Conservation (phyloP, 2,329 filamentous ascomycete species). For the Dactylellina cionopaga region DNA sequence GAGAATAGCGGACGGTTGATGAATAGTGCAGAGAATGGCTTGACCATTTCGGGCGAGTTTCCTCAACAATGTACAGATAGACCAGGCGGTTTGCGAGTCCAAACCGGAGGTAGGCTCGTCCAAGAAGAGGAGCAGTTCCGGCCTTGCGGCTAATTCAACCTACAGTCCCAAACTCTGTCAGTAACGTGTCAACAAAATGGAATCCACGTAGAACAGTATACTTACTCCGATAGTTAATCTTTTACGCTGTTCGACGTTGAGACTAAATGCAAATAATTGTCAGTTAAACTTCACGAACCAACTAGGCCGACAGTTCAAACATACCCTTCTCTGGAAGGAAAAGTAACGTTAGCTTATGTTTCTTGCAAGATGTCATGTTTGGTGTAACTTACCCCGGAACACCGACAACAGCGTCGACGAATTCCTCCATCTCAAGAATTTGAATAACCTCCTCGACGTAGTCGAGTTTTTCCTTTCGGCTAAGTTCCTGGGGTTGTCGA, state of each 20-base stretch:
- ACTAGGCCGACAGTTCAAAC: not conserved
- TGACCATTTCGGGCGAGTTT: constrained; percentile 83
- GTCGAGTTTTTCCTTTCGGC: constrained; percentile 70
- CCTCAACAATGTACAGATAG: constrained; percentile 80
- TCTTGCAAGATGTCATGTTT: not conserved
- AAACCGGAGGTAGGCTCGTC: constrained; percentile 82
- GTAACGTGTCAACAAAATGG: not conserved
- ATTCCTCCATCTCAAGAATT: constrained; percentile 73
- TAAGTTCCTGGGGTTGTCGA: constrained; percentile 69
- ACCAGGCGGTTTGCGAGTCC: constrained; percentile 77
- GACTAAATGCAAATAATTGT: constrained; percentile 46
- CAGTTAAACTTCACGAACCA: not conserved
- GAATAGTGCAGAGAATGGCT: constrained; percentile 89
- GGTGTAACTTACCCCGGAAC: constrained; percentile 65
- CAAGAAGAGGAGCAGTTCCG: constrained; percentile 76
- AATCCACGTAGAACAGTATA: not conserved
- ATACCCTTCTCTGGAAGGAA: constrained; percentile 19
- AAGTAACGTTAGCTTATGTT: not conserved
- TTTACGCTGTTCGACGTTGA: constrained; percentile 75
- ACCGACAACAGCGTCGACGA: constrained; percentile 74
- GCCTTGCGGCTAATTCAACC: constrained; percentile 71
- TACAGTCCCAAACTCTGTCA: not conserved
- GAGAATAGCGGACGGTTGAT: constrained; percentile 85
- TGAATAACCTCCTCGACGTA: constrained; percentile 74
- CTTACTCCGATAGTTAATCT: constrained; percentile 69